Evolutionary conservation across 179 eudicot species (phyloP).

Genomic region (Pouteria campechiana): DNA sequence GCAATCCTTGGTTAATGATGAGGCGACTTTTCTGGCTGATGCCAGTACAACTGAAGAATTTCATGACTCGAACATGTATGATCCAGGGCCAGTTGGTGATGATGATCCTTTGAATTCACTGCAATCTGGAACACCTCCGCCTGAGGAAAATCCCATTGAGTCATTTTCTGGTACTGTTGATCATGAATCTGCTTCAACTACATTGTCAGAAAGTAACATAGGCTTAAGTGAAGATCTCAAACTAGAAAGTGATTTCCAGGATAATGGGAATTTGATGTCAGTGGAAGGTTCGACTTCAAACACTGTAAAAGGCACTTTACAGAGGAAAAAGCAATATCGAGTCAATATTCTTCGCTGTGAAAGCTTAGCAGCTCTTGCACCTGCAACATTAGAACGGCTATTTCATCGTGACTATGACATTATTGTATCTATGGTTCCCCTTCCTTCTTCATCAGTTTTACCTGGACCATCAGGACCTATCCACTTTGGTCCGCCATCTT

Average conservation of each 20-base stretch:
- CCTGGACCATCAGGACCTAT: slow-evolving; percentile 91
- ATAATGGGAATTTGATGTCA: slow-evolving; percentile 25
- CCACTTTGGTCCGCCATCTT: slow-evolving; percentile 94
- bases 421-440: slow-evolving; percentile 90
- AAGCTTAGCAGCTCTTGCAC: slow-evolving; percentile 82
- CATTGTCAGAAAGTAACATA: slow-evolving; percentile 10
- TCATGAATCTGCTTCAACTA: slow-evolving; percentile 12
- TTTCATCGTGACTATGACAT: slow-evolving; percentile 85
- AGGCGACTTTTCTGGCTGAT: slow-evolving; percentile 24
- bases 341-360: slow-evolving; percentile 95
- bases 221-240: slow-evolving; percentile 16
- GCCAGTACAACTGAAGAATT: slow-evolving; percentile 10
- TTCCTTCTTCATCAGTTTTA: slow-evolving; percentile 80
- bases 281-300: slow-evolving; percentile 12
- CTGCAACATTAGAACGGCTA: slow-evolving; percentile 74
- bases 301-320: slow-evolving; percentile 22
- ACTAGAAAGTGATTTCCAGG: slow-evolving; percentile 18
- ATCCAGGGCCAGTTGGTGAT: slow-evolving; percentile 12
- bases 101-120: slow-evolving; percentile 6
- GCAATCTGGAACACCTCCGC: slow-evolving; percentile 9
- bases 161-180: slow-evolving; percentile 13
- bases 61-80: slow-evolving; percentile 2
- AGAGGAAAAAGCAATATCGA: slow-evolving; percentile 47
- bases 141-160: slow-evolving; percentile 17
- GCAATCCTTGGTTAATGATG: slow-evolving; percentile 21